These are phyloP conservation scores for Speleostelium caveatum DNA, from an alignment of 78 protist species.

Conservation along the genomic window DNA sequence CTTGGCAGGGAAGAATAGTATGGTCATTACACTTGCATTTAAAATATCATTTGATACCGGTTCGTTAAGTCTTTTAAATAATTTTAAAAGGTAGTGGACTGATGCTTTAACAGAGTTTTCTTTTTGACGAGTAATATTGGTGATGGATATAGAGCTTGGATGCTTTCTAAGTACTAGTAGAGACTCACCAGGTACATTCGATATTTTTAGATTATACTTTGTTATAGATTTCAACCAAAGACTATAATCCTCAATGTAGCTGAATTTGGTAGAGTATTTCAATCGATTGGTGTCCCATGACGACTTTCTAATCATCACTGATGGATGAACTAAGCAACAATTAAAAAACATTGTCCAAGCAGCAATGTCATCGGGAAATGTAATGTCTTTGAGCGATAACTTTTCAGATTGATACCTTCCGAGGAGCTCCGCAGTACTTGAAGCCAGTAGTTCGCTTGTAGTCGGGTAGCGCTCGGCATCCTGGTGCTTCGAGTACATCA, in stretches of 20 bases:
- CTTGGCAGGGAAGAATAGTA: background rate
- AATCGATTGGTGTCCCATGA: background rate
- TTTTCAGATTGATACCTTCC: too few species aligned
- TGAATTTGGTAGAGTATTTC: background rate
- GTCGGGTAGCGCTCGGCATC: too few species aligned
- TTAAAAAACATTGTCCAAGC: conserved; percentile 67
- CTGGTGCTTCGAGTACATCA: background rate
- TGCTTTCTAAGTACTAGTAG: conserved; percentile 38
- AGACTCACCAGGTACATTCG: conserved; percentile 13
- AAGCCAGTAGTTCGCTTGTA: too few species aligned
- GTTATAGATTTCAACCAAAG: conserved; percentile 34
- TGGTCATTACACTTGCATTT: background rate
- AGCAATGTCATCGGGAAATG: conserved; percentile 12
- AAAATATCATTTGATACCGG: background rate
- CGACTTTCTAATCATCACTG: conserved; percentile 31
- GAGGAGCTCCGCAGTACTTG: too few species aligned
- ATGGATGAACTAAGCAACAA: conserved; percentile 73
- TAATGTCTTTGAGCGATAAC: background rate
- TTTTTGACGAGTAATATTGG: conserved; percentile 10
- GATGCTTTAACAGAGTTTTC: conserved; percentile 1
- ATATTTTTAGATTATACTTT: background rate
- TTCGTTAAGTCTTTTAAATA: background rate
- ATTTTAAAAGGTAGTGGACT: background rate
- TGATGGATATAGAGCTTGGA: background rate
- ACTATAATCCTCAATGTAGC: conserved; percentile 53